Percentiles rank a stretch among this genome's conserved stretches.
phyloP scores from a whole-genome alignment of 2,329 filamentous ascomycete species.

The Fusarium succisae region DNA sequence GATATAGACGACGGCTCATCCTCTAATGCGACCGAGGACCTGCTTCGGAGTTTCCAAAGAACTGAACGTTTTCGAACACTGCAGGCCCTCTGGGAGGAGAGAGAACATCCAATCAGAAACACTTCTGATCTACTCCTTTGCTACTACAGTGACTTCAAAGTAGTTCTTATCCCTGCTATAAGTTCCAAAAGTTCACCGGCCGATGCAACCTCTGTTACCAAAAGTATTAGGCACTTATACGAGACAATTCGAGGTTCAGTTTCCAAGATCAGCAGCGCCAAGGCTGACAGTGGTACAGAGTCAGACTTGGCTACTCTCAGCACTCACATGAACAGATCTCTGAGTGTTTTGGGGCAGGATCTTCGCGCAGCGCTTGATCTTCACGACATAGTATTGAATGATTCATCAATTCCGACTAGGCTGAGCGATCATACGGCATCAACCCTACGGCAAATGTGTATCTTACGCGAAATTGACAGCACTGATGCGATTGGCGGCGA shows the following conservation, averaged over 20 bases:
- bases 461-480: neutral
- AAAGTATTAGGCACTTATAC: neutral
- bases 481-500: neutral
- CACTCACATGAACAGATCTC: neutral
- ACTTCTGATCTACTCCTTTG: neutral
- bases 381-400: neutral
- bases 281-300: neutral
- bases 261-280: neutral
- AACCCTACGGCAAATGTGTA: neutral
- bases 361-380: conserved; percentile 8
- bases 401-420: neutral
- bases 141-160: conserved; percentile 19
- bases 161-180: neutral
- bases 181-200: neutral
- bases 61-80: neutral
- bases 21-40: neutral
- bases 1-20: neutral
- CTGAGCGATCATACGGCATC: conserved; percentile 15
- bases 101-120: neutral
- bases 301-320: conserved; percentile 11
- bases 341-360: neutral
- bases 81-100: neutral
- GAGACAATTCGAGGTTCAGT: neutral
- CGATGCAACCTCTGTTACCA: neutral
- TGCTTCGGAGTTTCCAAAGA: neutral